These are phyloP conservation scores for Aspergillus aculeatus DNA, from an alignment of 2,329 filamentous ascomycete species.

Conservation along the genomic window DNA sequence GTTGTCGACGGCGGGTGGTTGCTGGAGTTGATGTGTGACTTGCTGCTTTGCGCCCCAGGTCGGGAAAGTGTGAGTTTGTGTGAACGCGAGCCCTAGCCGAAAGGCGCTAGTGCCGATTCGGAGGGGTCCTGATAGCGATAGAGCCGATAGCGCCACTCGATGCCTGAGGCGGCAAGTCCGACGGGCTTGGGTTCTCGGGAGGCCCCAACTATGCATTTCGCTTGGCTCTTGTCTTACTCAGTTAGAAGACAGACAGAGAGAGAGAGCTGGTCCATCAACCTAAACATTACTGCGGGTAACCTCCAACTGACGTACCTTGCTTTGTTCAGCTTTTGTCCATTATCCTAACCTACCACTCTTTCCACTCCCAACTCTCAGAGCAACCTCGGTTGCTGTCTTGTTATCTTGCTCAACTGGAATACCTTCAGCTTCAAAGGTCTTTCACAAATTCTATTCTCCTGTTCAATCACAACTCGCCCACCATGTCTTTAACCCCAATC, in stretches of 20 bases:
- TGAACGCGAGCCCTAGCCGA: slow-evolving; percentile 46
- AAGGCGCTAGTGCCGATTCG: slow-evolving; percentile 39
- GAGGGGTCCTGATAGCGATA: slow-evolving; percentile 16
- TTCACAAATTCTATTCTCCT: slow-evolving; percentile 8
- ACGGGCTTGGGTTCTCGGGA: not conserved
- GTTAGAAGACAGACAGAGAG: no score
- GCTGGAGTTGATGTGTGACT: slow-evolving; percentile 43
- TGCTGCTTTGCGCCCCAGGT: slow-evolving; percentile 37
- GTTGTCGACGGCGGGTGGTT: slow-evolving; percentile 46
- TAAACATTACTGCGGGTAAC: slow-evolving; percentile 4
- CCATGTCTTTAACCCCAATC: slow-evolving; percentile 79
- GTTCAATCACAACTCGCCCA: slow-evolving; percentile 20
- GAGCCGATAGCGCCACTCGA: slow-evolving; percentile 8
- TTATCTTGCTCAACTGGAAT: not conserved
- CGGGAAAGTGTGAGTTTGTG: slow-evolving; percentile 44
- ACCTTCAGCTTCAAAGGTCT: slow-evolving; percentile 1
- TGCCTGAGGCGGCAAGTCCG: slow-evolving; percentile 13
- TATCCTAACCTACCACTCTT: not conserved
- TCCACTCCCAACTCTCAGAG: not conserved
- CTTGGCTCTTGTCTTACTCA: not conserved
- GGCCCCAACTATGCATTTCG: slow-evolving; percentile 10
- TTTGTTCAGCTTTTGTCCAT: slow-evolving; percentile 3
- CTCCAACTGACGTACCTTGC: slow-evolving; percentile 7
- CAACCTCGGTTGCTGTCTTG: not conserved
- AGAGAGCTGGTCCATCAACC: slow-evolving; percentile 5